Percentiles rank a stretch among this genome's conserved stretches.
These are phyloP conservation scores for Schizophyllum amplum DNA, from an alignment of 1,284 basidiomycete species.

Conservation along the genomic window DNA sequence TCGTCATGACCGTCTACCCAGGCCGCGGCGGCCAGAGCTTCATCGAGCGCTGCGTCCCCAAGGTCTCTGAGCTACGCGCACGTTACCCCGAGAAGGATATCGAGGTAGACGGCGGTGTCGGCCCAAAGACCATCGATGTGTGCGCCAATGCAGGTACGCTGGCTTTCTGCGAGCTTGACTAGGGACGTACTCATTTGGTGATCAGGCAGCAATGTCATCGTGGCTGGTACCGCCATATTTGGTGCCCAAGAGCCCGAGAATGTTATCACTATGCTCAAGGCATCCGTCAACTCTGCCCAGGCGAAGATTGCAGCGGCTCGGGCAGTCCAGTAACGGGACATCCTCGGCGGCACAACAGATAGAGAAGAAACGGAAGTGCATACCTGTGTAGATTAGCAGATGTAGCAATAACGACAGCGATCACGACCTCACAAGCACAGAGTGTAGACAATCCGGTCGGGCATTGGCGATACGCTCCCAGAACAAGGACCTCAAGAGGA, in stretches of 20 bases:
- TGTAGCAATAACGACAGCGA: not conserved
- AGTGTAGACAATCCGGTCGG: no score
- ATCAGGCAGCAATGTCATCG: constrained; percentile 93
- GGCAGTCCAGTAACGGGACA: constrained; percentile 1
- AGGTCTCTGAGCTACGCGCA: constrained; percentile 85
- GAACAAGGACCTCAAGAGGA: no score
- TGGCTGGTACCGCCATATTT: constrained; percentile 97
- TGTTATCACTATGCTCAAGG: constrained; percentile 71
- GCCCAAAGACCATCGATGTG: constrained; percentile 80
- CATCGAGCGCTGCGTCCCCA: constrained; percentile 86
- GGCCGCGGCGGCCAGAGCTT: constrained; percentile 97
- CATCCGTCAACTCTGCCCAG: constrained; percentile 64
- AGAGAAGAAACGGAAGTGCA: not conserved
- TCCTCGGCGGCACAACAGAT: no score
- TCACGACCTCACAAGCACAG: not conserved
- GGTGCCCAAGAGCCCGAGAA: constrained; percentile 70
- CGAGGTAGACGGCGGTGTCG: constrained; percentile 96
- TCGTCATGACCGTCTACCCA: constrained; percentile 97
- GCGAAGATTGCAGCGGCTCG: constrained; percentile 28
- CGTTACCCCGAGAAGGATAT: constrained; percentile 93
- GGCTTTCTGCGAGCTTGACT: not conserved
- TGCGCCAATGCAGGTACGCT: constrained; percentile 85
- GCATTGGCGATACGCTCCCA: no score
- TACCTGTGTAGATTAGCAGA: not conserved
- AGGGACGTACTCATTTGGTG: not conserved